phyloP scores from a whole-genome alignment of 1,284 basidiomycete species.

The Taiwanofungus camphoratus region DNA sequence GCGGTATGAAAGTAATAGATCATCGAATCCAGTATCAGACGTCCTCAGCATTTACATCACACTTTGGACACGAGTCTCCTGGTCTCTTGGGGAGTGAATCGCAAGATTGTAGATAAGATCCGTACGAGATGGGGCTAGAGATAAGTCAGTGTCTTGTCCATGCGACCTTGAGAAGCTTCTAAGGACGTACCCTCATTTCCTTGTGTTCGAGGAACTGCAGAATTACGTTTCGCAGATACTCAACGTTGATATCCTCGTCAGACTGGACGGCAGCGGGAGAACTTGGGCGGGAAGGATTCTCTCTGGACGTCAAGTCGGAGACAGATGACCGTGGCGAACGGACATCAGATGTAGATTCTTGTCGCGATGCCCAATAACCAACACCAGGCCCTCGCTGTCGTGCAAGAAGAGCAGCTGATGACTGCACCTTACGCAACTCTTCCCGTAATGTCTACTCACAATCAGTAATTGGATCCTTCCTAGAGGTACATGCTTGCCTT shows the following conservation, averaged over 20 bases:
- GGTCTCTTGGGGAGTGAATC: conserved; percentile 92
- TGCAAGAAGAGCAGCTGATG: conserved; percentile 84
- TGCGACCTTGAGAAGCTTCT: too few species aligned
- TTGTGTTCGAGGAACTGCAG: conserved; percentile 90
- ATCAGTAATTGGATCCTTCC: conserved; percentile 1
- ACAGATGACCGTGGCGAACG: conserved; percentile 44
- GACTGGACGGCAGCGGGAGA: conserved; percentile 33
- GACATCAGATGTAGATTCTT: conserved; percentile 35
- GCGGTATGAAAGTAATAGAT: too few species aligned
- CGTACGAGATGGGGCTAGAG: conserved; percentile 80
- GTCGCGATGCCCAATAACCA: conserved; percentile 75
- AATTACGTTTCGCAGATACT: conserved; percentile 92
- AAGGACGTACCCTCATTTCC: conserved; percentile 69
- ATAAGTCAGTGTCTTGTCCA: too few species aligned
- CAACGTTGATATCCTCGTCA: conserved; percentile 93
- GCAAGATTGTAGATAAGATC: conserved; percentile 86
- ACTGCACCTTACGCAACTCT: conserved; percentile 89
- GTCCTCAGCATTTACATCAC: too few species aligned
- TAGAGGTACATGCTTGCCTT: conserved; percentile 45
- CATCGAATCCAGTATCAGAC: too few species aligned
- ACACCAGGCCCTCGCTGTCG: conserved; percentile 88
- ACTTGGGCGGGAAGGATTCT: conserved; percentile 38
- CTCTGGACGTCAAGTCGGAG: conserved; percentile 32
- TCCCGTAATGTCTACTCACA: conserved; percentile 71
- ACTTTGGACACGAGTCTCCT: conserved; percentile 50